These are phyloP conservation scores for Kwoniella dejecticola DNA, from an alignment of 768 basidiomycete genomes.

Conservation along the genomic window DNA sequence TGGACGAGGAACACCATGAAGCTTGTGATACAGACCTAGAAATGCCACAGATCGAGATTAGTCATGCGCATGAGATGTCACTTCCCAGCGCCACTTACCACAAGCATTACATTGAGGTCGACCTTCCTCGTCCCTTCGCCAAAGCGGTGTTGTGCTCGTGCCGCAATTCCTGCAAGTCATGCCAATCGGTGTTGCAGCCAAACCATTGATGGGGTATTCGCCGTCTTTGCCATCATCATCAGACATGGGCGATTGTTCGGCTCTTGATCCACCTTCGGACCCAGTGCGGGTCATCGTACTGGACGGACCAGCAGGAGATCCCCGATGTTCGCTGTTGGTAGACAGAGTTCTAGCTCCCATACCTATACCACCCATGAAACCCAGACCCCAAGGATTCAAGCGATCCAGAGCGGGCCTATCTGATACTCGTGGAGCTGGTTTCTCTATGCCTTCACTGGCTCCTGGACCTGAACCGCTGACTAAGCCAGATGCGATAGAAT, in stretches of 20 bases:
- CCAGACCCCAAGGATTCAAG: slow-evolving; percentile 18
- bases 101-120: slow-evolving; percentile 60
- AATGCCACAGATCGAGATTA: slow-evolving; percentile 8
- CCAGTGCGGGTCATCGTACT: slow-evolving; percentile 18
- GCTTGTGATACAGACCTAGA: slow-evolving; percentile 93
- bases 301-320: slow-evolving; percentile 17
- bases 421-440: slow-evolving; percentile 28
- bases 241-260: slow-evolving; percentile 32
- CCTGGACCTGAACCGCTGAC: slow-evolving; percentile 57
- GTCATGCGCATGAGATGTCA: background rate
- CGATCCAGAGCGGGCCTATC: slow-evolving; percentile 29
- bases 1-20: slow-evolving; percentile 94
- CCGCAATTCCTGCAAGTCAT: slow-evolving; percentile 56
- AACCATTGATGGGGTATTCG: slow-evolving; percentile 22
- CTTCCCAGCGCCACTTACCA: slow-evolving; percentile 54
- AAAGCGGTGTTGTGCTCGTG: slow-evolving; percentile 58
- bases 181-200: slow-evolving; percentile 48
- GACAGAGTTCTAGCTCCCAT: slow-evolving; percentile 26
- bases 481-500: slow-evolving; percentile 61
- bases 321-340: slow-evolving; percentile 20
- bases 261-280: slow-evolving; percentile 43
- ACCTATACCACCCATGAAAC: slow-evolving; percentile 29
- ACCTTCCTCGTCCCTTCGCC: slow-evolving; percentile 59
- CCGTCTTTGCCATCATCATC: slow-evolving; percentile 21
- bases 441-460: slow-evolving; percentile 55